A percentile compares a stretch with the other conserved stretches of the same genome.
Conservation (phyloP, 345 rosid genomes). For the Jatropha curcas region DNA sequence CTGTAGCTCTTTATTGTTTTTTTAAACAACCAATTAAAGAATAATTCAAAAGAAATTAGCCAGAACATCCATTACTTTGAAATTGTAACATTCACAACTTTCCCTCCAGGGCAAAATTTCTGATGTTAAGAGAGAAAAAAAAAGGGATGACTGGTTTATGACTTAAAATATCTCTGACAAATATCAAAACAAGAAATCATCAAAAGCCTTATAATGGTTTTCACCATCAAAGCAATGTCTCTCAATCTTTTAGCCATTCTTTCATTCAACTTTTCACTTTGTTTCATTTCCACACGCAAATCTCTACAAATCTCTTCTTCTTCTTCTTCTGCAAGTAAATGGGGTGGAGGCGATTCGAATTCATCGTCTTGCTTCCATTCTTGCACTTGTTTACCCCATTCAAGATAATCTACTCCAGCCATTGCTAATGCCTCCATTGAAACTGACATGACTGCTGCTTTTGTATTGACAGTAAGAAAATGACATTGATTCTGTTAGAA, state of each 20-base stretch:
- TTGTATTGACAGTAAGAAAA: too few species aligned
- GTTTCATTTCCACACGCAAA: neutral
- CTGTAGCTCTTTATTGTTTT: too few species aligned
- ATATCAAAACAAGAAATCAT: neutral
- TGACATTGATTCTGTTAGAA: neutral
- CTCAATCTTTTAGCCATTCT: too few species aligned
- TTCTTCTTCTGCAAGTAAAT: neutral
- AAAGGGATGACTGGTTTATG: neutral
- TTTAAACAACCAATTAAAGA: too few species aligned
- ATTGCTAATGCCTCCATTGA: slow-evolving; percentile 14
- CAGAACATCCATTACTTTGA: too few species aligned
- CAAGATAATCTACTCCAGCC: slow-evolving; percentile 7
- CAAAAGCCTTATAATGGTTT: neutral
- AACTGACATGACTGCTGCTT: neutral
- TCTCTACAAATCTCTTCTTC: neutral
- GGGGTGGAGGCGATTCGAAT: neutral
- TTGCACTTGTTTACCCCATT: neutral
- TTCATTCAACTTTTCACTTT: neutral
- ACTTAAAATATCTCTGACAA: too few species aligned
- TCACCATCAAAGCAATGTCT: too few species aligned
- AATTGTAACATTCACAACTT: too few species aligned
- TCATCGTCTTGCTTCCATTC: neutral
- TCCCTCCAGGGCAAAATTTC: too few species aligned
- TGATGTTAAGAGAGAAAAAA: too few species aligned
- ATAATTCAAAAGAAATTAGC: too few species aligned